Percentiles rank a stretch among this genome's conserved stretches.
Conservation (phyloP, 345 rosid species). For the Eucalyptus viminalis region DNA sequence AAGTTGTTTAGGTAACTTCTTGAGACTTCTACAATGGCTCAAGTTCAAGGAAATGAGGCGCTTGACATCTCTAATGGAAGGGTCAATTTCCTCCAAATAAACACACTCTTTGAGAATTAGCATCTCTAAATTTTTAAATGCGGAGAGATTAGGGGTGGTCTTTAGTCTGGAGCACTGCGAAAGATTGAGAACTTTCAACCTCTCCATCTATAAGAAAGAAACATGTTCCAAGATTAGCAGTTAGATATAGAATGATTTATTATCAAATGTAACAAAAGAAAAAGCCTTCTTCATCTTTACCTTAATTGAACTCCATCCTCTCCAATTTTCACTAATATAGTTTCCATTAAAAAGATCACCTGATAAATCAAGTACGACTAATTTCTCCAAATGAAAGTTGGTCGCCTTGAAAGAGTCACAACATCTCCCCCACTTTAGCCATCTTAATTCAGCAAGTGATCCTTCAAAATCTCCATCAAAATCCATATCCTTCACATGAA, state of each 20-base stretch:
- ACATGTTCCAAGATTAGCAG: neutral
- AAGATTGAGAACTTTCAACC: neutral
- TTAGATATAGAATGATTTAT: neutral
- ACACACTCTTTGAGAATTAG: neutral
- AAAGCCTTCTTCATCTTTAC: neutral
- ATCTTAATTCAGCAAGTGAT: neutral
- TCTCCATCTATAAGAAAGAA: neutral
- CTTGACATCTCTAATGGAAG: neutral
- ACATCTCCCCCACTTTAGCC: neutral
- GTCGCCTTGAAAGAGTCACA: neutral
- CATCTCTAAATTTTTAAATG: neutral
- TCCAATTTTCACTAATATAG: neutral
- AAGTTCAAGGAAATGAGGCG: neutral
- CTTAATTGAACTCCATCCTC: neutral
- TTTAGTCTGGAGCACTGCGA: fast-evolving
- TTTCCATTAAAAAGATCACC: fast-evolving
- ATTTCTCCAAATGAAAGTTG: neutral
- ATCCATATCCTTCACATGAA: neutral
- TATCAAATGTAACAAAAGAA: neutral
- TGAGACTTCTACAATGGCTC: too few relatives aligned
- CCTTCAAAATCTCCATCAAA: neutral
- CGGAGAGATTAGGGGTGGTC: neutral
- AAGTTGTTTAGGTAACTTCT: too few relatives aligned
- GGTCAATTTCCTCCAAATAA: neutral
- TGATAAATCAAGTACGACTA: neutral